Conservation (phyloP, 805 yeast genomes). For the Hanseniaspora singularis region DNA sequence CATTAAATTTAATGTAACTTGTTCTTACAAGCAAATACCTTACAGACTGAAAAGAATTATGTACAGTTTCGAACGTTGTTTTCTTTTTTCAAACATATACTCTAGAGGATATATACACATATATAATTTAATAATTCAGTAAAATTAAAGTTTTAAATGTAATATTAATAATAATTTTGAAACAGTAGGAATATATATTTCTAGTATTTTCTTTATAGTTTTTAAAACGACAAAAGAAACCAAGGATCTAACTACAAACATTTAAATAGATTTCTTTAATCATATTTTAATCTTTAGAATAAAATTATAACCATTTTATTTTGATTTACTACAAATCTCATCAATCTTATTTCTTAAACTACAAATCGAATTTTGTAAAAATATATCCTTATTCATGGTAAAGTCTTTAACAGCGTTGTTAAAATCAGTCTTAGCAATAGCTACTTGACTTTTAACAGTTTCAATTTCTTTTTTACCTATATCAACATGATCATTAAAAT, state of each 20-base stretch:
- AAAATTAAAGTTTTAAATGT: too few relatives aligned
- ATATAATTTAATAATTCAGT: too few relatives aligned
- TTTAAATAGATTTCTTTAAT: too few relatives aligned
- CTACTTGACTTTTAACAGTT: slow-evolving; percentile 17
- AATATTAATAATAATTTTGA: too few relatives aligned
- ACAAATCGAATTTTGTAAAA: slow-evolving; percentile 18
- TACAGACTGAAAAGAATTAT: not conserved
- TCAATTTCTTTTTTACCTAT: slow-evolving; percentile 19
- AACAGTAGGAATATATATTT: too few relatives aligned
- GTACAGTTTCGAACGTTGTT: not conserved
- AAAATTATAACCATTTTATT: not conserved
- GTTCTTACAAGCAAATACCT: not conserved
- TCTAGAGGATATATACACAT: too few relatives aligned
- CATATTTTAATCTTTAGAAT: not conserved
- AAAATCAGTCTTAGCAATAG: slow-evolving; percentile 16
- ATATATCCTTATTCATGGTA: slow-evolving; percentile 12
- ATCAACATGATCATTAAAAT: slow-evolving; percentile 18
- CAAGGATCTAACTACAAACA: too few relatives aligned
- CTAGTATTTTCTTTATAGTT: too few relatives aligned
- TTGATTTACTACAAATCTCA: slow-evolving; percentile 1
- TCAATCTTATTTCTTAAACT: slow-evolving; percentile 9
- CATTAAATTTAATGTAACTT: not conserved
- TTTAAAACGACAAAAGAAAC: too few relatives aligned
- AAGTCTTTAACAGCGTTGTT: slow-evolving; percentile 13
- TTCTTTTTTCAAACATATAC: too few relatives aligned